Conservation (phyloP, 768 basidiomycete species). For the Suillus tomentosus region DNA sequence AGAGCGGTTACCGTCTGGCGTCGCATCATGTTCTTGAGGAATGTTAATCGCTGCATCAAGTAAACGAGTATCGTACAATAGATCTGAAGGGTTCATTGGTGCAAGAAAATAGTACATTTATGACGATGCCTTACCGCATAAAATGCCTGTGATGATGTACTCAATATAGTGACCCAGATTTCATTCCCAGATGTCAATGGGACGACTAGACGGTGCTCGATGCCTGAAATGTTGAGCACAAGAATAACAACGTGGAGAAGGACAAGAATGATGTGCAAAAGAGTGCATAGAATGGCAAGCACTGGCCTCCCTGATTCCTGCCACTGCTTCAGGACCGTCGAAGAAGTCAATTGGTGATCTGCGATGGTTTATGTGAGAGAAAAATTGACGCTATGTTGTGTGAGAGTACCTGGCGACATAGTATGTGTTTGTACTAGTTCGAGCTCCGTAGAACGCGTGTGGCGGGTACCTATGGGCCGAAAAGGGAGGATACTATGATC, state of each 20-base stretch:
- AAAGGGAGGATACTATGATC: not conserved
- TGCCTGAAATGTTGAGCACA: not conserved
- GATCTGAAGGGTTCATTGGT: slow-evolving; percentile 12
- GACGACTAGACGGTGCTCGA: slow-evolving; percentile 11
- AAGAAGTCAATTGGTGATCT: not conserved
- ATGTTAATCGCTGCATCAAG: slow-evolving; percentile 22
- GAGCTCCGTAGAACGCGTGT: not conserved
- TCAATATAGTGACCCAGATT: slow-evolving; percentile 4
- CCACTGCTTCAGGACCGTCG: no score
- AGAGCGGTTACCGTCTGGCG: slow-evolving; percentile 20
- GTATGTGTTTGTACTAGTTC: not conserved
- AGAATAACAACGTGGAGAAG: slow-evolving; percentile 9
- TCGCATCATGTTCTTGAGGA: slow-evolving; percentile 4
- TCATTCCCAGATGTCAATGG: slow-evolving; percentile 1
- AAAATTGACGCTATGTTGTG: not conserved
- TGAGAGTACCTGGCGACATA: not conserved
- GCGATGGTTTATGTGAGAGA: not conserved
- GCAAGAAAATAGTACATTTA: slow-evolving; percentile 1
- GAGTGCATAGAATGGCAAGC: not conserved
- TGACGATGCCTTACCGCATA: slow-evolving; percentile 7
- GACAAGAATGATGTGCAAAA: slow-evolving; percentile 5
- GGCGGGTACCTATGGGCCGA: not conserved
- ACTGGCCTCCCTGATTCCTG: not conserved
- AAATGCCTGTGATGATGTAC: slow-evolving; percentile 9
- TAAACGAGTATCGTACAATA: slow-evolving; percentile 23